These are phyloP conservation scores for Penicillium cataractarum DNA, from an alignment of 495 filamentous ascomycete genomes.

Conservation along the genomic window DNA sequence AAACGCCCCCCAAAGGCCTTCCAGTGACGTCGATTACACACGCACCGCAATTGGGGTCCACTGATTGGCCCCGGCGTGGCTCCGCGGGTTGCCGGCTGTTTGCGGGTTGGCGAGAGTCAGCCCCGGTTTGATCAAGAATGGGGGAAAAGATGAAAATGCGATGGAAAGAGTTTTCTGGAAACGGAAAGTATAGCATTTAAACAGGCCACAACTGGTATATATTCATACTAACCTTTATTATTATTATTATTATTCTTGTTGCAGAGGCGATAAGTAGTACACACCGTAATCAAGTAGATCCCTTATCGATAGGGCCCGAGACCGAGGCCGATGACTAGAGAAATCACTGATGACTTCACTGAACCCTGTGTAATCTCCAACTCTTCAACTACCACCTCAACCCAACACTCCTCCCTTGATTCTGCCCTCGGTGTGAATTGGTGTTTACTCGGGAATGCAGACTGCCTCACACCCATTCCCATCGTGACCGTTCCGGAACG, in stretches of 20 bases:
- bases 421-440: neutral
- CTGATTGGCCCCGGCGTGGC: slow-evolving; percentile 20
- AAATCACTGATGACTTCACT: slow-evolving; percentile 11
- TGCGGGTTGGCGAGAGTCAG: neutral
- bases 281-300: no score
- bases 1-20: neutral
- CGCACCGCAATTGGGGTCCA: slow-evolving; percentile 11
- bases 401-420: slow-evolving; percentile 2
- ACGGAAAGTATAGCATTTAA: neutral
- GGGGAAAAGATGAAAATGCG: neutral
- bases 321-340: neutral
- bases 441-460: slow-evolving; percentile 10
- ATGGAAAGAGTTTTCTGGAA: neutral
- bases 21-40: slow-evolving; percentile 33
- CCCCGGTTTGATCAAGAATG: neutral
- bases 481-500: slow-evolving; percentile 9
- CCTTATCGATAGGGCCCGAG: slow-evolving; percentile 1
- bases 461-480: slow-evolving; percentile 2
- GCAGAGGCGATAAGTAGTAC: no score
- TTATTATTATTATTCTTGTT: neutral
- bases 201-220: neutral
- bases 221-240: no score
- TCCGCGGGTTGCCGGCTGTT: slow-evolving; percentile 30
- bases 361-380: slow-evolving; percentile 1
- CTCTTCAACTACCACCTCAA: neutral